Evolutionary conservation across 2,329 filamentous ascomycete species (phyloP).

Genomic region (Pseudogymnoascus sp.): DNA sequence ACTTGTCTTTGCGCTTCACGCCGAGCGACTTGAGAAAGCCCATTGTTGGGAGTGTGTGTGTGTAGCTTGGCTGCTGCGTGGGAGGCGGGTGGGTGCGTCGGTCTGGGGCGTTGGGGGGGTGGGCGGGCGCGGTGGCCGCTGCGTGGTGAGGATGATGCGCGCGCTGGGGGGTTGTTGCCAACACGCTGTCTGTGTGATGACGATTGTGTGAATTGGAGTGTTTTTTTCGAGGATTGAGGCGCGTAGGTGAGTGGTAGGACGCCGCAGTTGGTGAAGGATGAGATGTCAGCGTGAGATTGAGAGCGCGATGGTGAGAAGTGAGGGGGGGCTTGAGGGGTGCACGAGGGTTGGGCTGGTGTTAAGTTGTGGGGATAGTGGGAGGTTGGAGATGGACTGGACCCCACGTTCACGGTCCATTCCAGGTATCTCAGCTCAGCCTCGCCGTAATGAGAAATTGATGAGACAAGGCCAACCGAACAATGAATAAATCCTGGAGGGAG

Average conservation of each 20-base stretch:
- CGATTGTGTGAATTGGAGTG: neutral
- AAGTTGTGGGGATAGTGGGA: neutral
- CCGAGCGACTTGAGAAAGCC: conserved; percentile 1
- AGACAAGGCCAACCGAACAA: neutral
- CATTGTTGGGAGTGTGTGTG: neutral
- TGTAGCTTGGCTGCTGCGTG: neutral
- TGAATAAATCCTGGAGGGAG: neutral
- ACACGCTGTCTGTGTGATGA: neutral
- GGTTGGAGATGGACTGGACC: neutral
- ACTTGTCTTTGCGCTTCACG: conserved; percentile 5
- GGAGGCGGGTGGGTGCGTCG: neutral
- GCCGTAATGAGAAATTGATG: neutral
- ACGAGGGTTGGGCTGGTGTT: neutral
- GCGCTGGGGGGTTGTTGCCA: neutral
- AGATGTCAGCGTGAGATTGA: neutral
- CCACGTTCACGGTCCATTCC: neutral
- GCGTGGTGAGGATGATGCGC: neutral
- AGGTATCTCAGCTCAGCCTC: neutral
- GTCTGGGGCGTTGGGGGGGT: neutral
- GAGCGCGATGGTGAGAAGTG: neutral
- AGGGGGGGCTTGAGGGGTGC: neutral
- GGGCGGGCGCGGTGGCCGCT: neutral
- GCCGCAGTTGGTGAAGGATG: neutral
- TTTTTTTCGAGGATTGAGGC: neutral
- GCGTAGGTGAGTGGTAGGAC: neutral